These are phyloP conservation scores for Tulasnella sp. DNA, from an alignment of 768 basidiomycete genomes.

Conservation along the genomic window DNA sequence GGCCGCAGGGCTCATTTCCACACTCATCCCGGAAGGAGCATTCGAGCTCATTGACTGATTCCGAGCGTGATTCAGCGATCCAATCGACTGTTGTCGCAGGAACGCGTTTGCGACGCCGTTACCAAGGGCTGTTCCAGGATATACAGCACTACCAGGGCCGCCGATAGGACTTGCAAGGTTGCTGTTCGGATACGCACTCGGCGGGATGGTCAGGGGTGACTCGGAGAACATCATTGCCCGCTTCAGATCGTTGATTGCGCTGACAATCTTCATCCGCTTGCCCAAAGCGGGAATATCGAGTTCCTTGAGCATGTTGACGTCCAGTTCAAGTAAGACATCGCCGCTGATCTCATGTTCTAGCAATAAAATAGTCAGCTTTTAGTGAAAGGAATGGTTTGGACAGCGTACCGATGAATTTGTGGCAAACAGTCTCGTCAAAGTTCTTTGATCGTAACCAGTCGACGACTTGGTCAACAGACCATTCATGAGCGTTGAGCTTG, in stretches of 20 bases:
- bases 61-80: not conserved
- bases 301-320: conserved; percentile 75
- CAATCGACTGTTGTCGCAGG: not conserved
- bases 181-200: not conserved
- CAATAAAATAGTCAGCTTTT: not conserved
- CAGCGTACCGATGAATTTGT: conserved; percentile 69
- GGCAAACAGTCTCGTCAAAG: conserved; percentile 70
- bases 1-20: not conserved
- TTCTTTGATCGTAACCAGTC: conserved; percentile 77
- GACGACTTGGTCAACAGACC: conserved; percentile 80
- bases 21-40: not conserved
- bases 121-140: too few species aligned
- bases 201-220: not conserved
- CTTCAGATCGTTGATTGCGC: conserved; percentile 80
- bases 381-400: not conserved
- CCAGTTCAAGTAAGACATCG: conserved; percentile 90
- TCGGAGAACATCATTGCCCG: conserved; percentile 45
- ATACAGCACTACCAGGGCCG: too few species aligned
- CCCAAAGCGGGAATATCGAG: conserved; percentile 91
- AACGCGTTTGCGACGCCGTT: conserved; percentile 2
- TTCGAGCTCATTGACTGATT: not conserved
- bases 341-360: conserved; percentile 98
- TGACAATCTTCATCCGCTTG: conserved; percentile 84
- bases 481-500: conserved; percentile 46
- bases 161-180: not conserved